Evolutionary conservation across 139 green algal species (phyloP).

Genomic region (Tetratostichococcus sp.): DNA sequence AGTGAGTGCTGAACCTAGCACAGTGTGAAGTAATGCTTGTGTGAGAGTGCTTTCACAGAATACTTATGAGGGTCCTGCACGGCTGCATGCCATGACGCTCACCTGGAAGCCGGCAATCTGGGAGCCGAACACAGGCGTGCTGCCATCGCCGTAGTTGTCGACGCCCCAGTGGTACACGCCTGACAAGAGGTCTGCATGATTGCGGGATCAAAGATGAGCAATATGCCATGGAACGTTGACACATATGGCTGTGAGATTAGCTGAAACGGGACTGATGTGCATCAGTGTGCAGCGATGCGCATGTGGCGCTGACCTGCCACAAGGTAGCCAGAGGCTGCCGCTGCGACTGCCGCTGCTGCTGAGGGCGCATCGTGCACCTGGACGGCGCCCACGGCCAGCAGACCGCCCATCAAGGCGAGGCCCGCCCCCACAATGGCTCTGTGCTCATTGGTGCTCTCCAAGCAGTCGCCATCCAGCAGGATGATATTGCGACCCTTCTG

Average conservation of each 20-base stretch:
- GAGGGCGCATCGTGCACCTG: constrained; percentile 1
- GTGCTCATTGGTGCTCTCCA: constrained; percentile 53
- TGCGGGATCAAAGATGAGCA: not conserved
- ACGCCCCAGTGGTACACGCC: constrained; percentile 88
- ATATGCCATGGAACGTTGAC: too few relatives aligned
- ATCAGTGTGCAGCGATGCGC: not conserved
- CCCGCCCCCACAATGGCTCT: constrained; percentile 40
- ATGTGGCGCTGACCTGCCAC: constrained; percentile 37
- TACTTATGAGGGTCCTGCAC: too few relatives aligned
- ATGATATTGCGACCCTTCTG: constrained; percentile 19
- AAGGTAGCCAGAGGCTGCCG: constrained; percentile 48
- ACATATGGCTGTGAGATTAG: too few relatives aligned
- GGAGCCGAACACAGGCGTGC: constrained; percentile 85
- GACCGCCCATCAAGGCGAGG: constrained; percentile 43
- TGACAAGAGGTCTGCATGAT: constrained; percentile 38
- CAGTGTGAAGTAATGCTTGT: too few relatives aligned
- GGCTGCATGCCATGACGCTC: too few relatives aligned
- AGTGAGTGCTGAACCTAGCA: not conserved
- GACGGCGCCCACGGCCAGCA: constrained; percentile 19
- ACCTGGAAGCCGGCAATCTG: constrained; percentile 93
- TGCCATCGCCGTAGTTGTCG: constrained; percentile 90
- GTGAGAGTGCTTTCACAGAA: too few relatives aligned
- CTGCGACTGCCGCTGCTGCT: constrained; percentile 15
- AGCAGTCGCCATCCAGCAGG: constrained; percentile 40
- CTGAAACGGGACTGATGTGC: not conserved